Base-by-base conservation (phyloP, 176 grass and related monocot species). In the Puya raimondii region DNA sequence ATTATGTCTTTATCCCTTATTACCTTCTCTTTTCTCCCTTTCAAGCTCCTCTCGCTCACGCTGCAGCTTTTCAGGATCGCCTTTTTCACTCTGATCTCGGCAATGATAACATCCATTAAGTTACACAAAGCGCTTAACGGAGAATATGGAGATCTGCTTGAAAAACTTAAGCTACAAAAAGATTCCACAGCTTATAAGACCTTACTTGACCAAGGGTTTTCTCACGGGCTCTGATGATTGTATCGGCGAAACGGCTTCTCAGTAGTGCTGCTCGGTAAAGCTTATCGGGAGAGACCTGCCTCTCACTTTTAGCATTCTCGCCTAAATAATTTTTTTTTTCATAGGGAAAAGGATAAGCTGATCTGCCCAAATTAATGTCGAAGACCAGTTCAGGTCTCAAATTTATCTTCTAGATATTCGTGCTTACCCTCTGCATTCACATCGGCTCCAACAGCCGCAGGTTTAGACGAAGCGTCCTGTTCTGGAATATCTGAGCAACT, bases 21-120 rank as follows among this genome's bases (percentile, higher is more conserved):
- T 90, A 93, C 95, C 95, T 94, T 99, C 90, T 79, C 75, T 88
- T 76, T 99, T 87, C 33, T 84, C 82, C 71, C 84, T 90, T 81
- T 99, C 90, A 72, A 99, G 78, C 70, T 93, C 94, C 66, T 99
- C 90, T 47, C 80, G 88, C 66, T 63, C 82, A 67, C 54, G 66
- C 47, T 63, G 53, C 16, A 85, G 59, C 59, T 76, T 85, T 66
- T 80, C 77, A 16, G 75, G 71, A 48, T 74, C 67, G 21, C 72
- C 71, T 78, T 86, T 91, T 50, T 86, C 89, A 70, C 65, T 90
- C 94, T 99, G 69, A 66, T 33, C 48, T 76, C 78, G 79, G 25
- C 13, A 80, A 61, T 65, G 23, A 47, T 50, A 33, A 49, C 4
- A 68, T 51, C 10, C 58, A 6, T 72, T 47, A 25, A 21, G 77